Evolutionary conservation across 2,329 filamentous ascomycete species (phyloP), one percentile per base, ranked within the genome.

Genomic region (Lojkania enalia): DNA sequence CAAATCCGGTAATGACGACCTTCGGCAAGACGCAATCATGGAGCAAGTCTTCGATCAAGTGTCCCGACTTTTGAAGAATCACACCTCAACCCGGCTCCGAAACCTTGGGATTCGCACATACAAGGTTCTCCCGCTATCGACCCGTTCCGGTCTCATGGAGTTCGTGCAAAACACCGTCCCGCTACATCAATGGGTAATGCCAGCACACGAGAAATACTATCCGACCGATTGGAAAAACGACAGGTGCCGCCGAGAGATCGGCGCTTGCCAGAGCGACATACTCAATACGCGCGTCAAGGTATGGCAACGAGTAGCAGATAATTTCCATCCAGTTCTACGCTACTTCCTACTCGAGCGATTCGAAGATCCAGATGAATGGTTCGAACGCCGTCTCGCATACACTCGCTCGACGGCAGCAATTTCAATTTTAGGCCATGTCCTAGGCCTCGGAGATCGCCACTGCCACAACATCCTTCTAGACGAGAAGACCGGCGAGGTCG

Each of bases 321-420:
- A 82, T 38, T 96, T 97, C 68, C 87, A 90, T 50, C 94, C 95
- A 0, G 94, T 97, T 3, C 88, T 99, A 85, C 84, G 87, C 44
- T 95, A 91, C 74, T 99, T 99, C 74, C 96, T 99, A 68, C 90
- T 96, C 77, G 94, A 99, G 67, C 83, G 87, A 49, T 99, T 96
- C 65, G 79, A 85, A 39, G 90, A 96, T 52, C 94, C 94, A 0
- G 92, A 99, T 64, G 91, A 95, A 57, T 99, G 94, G 94, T 99
- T 96, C 61, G 80, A 83, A 48, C 88, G 85, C 57, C 83, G 95
- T 5, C 80, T 96, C 7, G 90, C 92, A 4, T 99, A 99, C 66
- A 95, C 90, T 1, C 83, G 94, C 47, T 94, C 88, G 31, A 97
- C 92, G 0, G 94, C 94, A 0, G 91, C 92, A 3, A 92, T 97